These are phyloP conservation scores for Medicago truncatula DNA, from an alignment of 306 rosid species.

Conservation along the genomic window MtrunA17r5.0-ANR NC_053042.1:29525001-29525500, in stretches of 20 bases:
- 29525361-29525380: slow-evolving; percentile 65
- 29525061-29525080: not conserved
- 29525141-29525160: slow-evolving; percentile 89
- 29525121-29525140: slow-evolving; percentile 94
- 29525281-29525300: slow-evolving; percentile 77
- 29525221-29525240: slow-evolving; percentile 82
- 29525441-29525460: slow-evolving; percentile 81
- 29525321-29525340: slow-evolving; percentile 80
- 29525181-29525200: slow-evolving; percentile 88
- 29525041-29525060: no score
- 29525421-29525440: slow-evolving; percentile 71
- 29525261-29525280: slow-evolving; percentile 76
- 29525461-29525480: slow-evolving; percentile 76
- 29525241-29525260: slow-evolving; percentile 77
- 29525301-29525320: slow-evolving; percentile 77
- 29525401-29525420: slow-evolving; percentile 89
- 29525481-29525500: slow-evolving; percentile 64
- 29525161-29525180: slow-evolving; percentile 81
- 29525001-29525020: not conserved
- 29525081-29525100: slow-evolving; percentile 51
- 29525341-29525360: slow-evolving; percentile 60
- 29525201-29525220: slow-evolving; percentile 87
- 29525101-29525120: slow-evolving; percentile 77
- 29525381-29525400: slow-evolving; percentile 75
- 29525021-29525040: no score